Evolutionary conservation across 2,329 filamentous ascomycete species (phyloP).

Genomic region (Fusarium succisae): DNA sequence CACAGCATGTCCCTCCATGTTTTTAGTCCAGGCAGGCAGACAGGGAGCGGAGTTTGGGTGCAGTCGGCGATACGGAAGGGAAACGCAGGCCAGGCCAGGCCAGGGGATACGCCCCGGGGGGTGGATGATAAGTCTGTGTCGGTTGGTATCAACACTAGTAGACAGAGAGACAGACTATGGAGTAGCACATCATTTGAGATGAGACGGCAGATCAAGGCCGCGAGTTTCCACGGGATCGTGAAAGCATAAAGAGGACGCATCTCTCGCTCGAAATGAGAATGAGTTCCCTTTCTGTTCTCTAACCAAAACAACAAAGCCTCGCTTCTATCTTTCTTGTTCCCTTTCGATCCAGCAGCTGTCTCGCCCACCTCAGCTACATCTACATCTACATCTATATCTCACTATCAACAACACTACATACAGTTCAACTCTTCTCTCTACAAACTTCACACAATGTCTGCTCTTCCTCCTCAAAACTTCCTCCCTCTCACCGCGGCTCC

Average conservation of each 20-base stretch:
- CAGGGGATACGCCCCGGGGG: slow-evolving; percentile 22
- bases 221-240: slow-evolving; percentile 2
- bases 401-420: not conserved
- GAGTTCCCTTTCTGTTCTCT: slow-evolving; percentile 11
- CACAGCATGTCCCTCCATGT: not conserved
- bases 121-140: not conserved
- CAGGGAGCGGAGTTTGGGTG: not conserved
- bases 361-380: slow-evolving; percentile 40
- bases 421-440: not conserved
- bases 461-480: slow-evolving; percentile 42
- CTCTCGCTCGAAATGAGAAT: slow-evolving; percentile 32
- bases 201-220: slow-evolving; percentile 16
- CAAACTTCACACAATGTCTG: slow-evolving; percentile 34
- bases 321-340: not conserved
- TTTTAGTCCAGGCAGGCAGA: not conserved
- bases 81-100: slow-evolving; percentile 16
- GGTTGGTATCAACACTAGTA: not conserved
- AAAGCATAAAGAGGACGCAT: slow-evolving; percentile 43
- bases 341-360: slow-evolving; percentile 34
- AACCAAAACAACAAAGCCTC: slow-evolving; percentile 32
- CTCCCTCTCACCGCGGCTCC: slow-evolving; percentile 39
- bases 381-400: not conserved
- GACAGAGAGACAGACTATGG: slow-evolving; percentile 10
- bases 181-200: slow-evolving; percentile 16
- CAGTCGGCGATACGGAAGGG: slow-evolving; percentile 38